phyloP scores from a whole-genome alignment of 1,284 basidiomycete species.

The Thelephora terrestris region DNA sequence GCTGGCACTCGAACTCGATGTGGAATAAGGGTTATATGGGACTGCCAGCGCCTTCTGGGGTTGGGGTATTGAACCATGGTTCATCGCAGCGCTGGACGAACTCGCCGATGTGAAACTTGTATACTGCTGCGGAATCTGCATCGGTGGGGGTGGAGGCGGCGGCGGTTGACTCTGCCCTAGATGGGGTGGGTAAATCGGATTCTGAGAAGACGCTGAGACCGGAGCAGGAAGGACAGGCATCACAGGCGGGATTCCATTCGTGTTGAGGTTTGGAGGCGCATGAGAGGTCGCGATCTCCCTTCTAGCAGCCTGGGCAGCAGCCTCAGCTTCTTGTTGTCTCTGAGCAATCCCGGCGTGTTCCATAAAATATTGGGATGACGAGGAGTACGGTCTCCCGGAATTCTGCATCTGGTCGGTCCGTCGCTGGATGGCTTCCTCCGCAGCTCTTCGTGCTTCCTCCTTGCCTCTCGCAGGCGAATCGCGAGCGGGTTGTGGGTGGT shows the following conservation, averaged over 20 bases:
- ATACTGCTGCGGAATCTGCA: too few species aligned
- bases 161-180: not conserved
- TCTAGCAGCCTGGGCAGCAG: slow-evolving; percentile 25
- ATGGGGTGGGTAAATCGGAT: not conserved
- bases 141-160: too few species aligned
- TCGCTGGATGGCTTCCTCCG: not conserved
- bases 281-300: slow-evolving; percentile 14
- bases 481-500: too few species aligned
- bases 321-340: slow-evolving; percentile 35
- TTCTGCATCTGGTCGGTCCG: not conserved
- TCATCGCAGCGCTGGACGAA: too few species aligned
- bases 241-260: not conserved
- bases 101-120: too few species aligned
- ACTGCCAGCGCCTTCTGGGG: slow-evolving; percentile 13
- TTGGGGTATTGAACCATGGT: slow-evolving; percentile 12
- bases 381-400: slow-evolving; percentile 16
- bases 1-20: too few species aligned
- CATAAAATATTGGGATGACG: too few species aligned
- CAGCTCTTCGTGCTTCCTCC: not conserved
- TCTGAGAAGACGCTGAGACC: not conserved
- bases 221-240: not conserved
- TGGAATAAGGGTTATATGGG: too few species aligned
- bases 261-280: slow-evolving; percentile 1
- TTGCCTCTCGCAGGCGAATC: too few species aligned
- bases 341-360: slow-evolving; percentile 39